A percentile compares a stretch with the other conserved stretches of the same genome.
Conservation (phyloP, 495 filamentous ascomycete genomes). For the Neurospora sp. region DNA sequence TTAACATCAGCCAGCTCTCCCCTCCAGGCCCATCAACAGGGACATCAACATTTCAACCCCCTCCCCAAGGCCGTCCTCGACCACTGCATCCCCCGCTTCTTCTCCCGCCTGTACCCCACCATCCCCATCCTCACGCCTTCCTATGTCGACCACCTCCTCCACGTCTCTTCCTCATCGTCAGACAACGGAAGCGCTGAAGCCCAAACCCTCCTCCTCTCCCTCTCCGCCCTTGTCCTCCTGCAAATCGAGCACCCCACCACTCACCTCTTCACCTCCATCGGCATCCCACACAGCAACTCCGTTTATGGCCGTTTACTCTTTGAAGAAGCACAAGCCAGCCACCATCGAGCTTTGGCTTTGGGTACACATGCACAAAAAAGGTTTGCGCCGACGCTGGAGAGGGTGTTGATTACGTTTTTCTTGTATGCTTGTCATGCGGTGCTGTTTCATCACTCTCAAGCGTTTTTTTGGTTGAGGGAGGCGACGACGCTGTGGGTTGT, state of each 20-base stretch:
- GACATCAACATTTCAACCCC: slow-evolving; percentile 1
- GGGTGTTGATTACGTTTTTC: slow-evolving; percentile 59
- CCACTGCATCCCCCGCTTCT: slow-evolving; percentile 29
- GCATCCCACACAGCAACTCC: slow-evolving; percentile 11
- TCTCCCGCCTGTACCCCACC: slow-evolving; percentile 30
- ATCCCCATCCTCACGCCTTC: slow-evolving; percentile 28
- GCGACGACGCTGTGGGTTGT: slow-evolving; percentile 44
- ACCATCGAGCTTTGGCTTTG: slow-evolving; percentile 7
- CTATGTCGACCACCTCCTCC: slow-evolving; percentile 17
- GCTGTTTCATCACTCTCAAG: slow-evolving; percentile 49
- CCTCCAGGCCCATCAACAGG: background rate
- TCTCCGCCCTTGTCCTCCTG: slow-evolving; percentile 27
- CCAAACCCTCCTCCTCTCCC: slow-evolving; percentile 22
- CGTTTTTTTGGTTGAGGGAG: slow-evolving; percentile 53
- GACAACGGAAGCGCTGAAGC: slow-evolving; percentile 14
- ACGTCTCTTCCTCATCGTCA: slow-evolving; percentile 6
- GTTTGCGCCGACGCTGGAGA: slow-evolving; percentile 43
- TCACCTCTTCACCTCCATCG: slow-evolving; percentile 1
- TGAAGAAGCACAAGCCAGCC: slow-evolving; percentile 15
- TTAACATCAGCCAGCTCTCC: too few species aligned
- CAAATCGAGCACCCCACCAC: slow-evolving; percentile 22
- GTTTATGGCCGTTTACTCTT: slow-evolving; percentile 22
- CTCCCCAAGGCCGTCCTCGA: slow-evolving; percentile 14
- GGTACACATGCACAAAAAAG: background rate
- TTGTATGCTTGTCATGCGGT: slow-evolving; percentile 61